Conservation (phyloP, 345 rosid species). For the Heritiera littoralis region DNA sequence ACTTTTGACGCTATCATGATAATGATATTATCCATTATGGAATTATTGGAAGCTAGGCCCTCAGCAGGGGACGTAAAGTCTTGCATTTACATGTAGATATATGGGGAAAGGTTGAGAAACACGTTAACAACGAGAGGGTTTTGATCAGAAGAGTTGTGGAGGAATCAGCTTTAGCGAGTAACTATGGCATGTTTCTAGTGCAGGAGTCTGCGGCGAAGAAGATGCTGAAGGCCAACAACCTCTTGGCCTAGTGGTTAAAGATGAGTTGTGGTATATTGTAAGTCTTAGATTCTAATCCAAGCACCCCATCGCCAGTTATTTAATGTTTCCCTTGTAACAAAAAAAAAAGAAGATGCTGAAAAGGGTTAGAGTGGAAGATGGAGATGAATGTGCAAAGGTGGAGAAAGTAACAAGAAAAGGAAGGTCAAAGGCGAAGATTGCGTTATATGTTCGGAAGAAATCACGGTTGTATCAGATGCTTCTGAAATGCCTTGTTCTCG, state of each 20-base stretch:
- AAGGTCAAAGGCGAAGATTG: not conserved
- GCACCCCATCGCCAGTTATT: too few relatives aligned
- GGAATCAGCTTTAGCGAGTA: not conserved
- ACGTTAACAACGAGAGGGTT: not conserved
- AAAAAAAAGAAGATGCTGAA: not conserved
- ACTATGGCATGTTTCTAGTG: not conserved
- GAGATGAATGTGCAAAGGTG: too few relatives aligned
- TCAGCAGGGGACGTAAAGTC: not conserved
- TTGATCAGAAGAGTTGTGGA: not conserved
- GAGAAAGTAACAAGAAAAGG: too few relatives aligned
- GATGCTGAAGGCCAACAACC: not conserved
- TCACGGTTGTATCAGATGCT: too few relatives aligned
- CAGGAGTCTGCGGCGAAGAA: not conserved
- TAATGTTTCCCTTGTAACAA: too few relatives aligned
- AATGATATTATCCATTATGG: not conserved
- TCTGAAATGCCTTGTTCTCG: not conserved
- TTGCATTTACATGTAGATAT: not conserved
- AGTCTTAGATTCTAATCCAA: too few relatives aligned
- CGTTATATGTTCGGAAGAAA: not conserved
- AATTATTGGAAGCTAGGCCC: rapidly evolving
- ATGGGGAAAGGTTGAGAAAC: not conserved
- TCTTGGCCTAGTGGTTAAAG: too few relatives aligned
- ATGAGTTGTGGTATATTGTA: too few relatives aligned
- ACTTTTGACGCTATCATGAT: not conserved
- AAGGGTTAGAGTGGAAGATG: not conserved